phyloP scores from a whole-genome alignment of 805 yeast species.

The Groenewaldozyma tartarivorans region DNA sequence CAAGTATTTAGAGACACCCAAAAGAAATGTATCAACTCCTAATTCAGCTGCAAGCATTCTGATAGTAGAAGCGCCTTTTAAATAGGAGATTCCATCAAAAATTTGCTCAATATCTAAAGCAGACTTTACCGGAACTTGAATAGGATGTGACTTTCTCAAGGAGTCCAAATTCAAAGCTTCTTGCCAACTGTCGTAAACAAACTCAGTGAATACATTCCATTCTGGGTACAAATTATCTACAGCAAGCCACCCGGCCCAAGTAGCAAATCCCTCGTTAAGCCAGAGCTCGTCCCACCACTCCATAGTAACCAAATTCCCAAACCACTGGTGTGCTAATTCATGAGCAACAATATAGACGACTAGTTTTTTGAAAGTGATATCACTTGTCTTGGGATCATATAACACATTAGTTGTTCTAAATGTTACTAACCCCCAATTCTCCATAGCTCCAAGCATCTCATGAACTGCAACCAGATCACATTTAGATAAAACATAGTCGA shows the following conservation, averaged over 20 bases:
- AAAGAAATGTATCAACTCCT: constrained; percentile 66
- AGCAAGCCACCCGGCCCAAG: constrained; percentile 86
- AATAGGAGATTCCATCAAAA: constrained; percentile 75
- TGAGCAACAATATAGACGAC: constrained; percentile 83
- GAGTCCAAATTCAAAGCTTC: constrained; percentile 63
- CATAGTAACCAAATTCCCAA: constrained; percentile 84
- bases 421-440: constrained; percentile 64
- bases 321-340: constrained; percentile 90
- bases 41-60: constrained; percentile 75
- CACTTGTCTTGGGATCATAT: constrained; percentile 41
- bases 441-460: constrained; percentile 86
- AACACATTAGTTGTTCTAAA: constrained; percentile 69
- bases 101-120: constrained; percentile 79
- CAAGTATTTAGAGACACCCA: constrained; percentile 71
- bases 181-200: constrained; percentile 69
- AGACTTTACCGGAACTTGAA: constrained; percentile 70
- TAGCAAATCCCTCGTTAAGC: constrained; percentile 85
- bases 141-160: constrained; percentile 74
- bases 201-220: constrained; percentile 79
- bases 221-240: constrained; percentile 69
- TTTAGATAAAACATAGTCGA: constrained; percentile 71
- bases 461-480: constrained; percentile 76
- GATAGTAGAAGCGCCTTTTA: constrained; percentile 70
- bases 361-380: constrained; percentile 53
- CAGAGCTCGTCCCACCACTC: constrained; percentile 89